Conservation (phyloP, 805 yeast species). For the Candida sanyiensis region DNA sequence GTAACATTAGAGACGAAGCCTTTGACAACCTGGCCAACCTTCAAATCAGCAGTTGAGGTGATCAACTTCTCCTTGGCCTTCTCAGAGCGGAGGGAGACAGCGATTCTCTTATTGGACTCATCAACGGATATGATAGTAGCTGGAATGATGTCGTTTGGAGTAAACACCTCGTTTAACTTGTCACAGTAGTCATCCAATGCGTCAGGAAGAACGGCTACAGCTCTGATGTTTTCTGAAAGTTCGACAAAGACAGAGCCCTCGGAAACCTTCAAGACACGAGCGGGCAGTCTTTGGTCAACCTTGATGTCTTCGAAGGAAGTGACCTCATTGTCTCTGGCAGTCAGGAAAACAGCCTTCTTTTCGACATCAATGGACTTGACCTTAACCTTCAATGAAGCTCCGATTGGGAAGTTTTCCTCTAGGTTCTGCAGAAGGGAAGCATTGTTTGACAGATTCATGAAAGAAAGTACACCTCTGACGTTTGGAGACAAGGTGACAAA, state of each 20-base stretch:
- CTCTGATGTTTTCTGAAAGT: conserved; percentile 56
- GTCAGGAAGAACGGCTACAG: conserved; percentile 68
- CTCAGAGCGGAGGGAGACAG: conserved; percentile 56
- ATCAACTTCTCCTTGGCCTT: conserved; percentile 48
- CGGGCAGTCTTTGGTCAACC: conserved; percentile 54
- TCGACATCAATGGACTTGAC: conserved; percentile 51
- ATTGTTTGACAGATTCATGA: conserved; percentile 58
- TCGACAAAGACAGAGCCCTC: conserved; percentile 62
- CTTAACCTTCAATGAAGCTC: conserved; percentile 57
- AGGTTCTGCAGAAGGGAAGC: conserved; percentile 41
- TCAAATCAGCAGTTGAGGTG: conserved; percentile 44
- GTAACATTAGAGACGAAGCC: conserved; percentile 78
- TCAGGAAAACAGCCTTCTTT: conserved; percentile 43
- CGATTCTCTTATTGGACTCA: conserved; percentile 42
- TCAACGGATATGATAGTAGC: conserved; percentile 45
- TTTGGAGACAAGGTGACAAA: conserved; percentile 70
- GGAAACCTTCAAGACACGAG: conserved; percentile 51
- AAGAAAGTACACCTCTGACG: conserved; percentile 58
- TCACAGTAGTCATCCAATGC: conserved; percentile 64
- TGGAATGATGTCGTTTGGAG: conserved; percentile 47
- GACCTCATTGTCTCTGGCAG: conserved; percentile 42
- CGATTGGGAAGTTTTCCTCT: conserved; percentile 60
- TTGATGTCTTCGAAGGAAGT: conserved; percentile 42
- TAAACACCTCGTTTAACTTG: conserved; percentile 43
- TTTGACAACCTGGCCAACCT: conserved; percentile 65